A percentile compares a stretch with the other conserved stretches of the same genome.
Evolutionary conservation across 2,329 filamentous ascomycete genomes (phyloP).

Genomic region (Microdochium bolleyi): DNA sequence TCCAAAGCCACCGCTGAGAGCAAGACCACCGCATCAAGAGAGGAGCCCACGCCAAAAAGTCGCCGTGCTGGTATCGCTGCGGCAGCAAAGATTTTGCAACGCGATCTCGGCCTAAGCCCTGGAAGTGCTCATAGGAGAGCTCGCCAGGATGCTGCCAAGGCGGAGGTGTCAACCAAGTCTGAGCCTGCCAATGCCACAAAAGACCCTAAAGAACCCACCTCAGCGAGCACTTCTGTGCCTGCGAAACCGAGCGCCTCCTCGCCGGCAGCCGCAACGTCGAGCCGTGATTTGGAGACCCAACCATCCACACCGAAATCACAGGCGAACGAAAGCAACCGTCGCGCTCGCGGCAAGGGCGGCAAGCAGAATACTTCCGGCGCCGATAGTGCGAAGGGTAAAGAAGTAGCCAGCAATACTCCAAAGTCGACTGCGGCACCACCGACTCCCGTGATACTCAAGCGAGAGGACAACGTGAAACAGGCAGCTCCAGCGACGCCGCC

Average conservation of each 20-base stretch:
- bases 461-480: constrained; percentile 20
- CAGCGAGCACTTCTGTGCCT: constrained; percentile 8
- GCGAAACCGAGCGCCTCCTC: constrained; percentile 5
- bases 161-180: constrained; percentile 37
- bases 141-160: constrained; percentile 49
- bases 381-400: constrained; percentile 15
- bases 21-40: constrained; percentile 17
- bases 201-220: constrained; percentile 13
- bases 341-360: constrained; percentile 14
- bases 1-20: constrained; percentile 20
- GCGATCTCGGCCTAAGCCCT: constrained; percentile 57
- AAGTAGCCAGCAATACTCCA: constrained; percentile 12
- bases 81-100: constrained; percentile 56
- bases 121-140: constrained; percentile 55
- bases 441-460: constrained; percentile 27
- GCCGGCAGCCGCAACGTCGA: not conserved
- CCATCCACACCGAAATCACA: constrained; percentile 20
- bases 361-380: constrained; percentile 3
- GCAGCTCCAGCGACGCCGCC: constrained; percentile 12
- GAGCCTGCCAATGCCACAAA: constrained; percentile 21
- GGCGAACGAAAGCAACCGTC: constrained; percentile 14
- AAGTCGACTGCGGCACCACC: constrained; percentile 15
- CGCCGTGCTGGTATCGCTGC: constrained; percentile 54
- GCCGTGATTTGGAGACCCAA: not conserved
- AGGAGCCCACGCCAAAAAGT: constrained; percentile 39